Conservation (phyloP, 1,284 basidiomycete genomes). For the Peniophora sp. region DNA sequence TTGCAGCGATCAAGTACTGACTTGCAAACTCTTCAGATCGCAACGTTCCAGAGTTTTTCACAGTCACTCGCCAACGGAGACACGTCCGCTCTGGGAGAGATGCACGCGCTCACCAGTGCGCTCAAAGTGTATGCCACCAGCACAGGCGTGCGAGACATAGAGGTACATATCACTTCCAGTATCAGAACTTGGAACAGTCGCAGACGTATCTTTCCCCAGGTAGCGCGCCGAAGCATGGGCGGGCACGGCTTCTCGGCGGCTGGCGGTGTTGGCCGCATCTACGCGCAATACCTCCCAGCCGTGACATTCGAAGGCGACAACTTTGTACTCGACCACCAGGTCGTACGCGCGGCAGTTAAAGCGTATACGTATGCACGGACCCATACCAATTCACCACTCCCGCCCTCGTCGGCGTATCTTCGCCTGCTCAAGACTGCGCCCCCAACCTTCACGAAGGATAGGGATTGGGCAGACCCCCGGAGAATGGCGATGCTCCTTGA, state of each 20-base stretch:
- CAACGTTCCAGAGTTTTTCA: slow-evolving; percentile 42
- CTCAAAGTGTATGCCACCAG: slow-evolving; percentile 60
- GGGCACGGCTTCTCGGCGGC: slow-evolving; percentile 74
- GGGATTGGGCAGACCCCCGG: slow-evolving; percentile 29
- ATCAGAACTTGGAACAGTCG: no score
- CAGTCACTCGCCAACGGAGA: slow-evolving; percentile 47
- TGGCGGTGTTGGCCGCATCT: slow-evolving; percentile 56
- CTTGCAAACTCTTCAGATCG: no score
- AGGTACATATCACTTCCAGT: slow-evolving; percentile 19
- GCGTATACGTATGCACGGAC: slow-evolving; percentile 26
- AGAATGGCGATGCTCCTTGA: slow-evolving; percentile 44
- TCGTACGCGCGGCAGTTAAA: slow-evolving; percentile 63
- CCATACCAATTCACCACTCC: slow-evolving; percentile 23
- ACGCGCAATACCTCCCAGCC: slow-evolving; percentile 58
- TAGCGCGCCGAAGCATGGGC: slow-evolving; percentile 63
- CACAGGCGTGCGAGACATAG: slow-evolving; percentile 50
- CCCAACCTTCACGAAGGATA: slow-evolving; percentile 8
- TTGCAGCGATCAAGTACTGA: no score
- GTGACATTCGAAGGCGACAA: slow-evolving; percentile 76
- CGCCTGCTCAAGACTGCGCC: slow-evolving; percentile 31
- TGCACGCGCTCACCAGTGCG: slow-evolving; percentile 66
- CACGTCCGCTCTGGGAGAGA: slow-evolving; percentile 54
- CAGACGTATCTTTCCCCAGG: slow-evolving; percentile 9
- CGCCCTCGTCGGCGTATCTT: slow-evolving; percentile 46
- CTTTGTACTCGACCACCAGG: slow-evolving; percentile 67